Conservation (phyloP, 331 rosid genomes). For the Prunus yedoensis region DNA sequence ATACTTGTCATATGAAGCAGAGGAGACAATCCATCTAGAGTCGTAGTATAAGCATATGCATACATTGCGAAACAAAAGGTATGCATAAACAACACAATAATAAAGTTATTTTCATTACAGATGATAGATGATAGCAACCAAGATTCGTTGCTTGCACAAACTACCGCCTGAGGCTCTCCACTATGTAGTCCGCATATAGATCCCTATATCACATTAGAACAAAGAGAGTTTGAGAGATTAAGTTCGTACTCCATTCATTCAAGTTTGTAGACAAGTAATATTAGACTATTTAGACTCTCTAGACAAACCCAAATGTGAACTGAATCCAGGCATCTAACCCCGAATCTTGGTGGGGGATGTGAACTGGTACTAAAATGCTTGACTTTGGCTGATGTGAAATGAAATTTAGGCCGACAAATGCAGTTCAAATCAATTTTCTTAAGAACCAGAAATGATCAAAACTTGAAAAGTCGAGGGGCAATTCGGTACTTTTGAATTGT, state of each 20-base stretch:
- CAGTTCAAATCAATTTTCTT: background rate
- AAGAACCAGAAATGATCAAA: background rate
- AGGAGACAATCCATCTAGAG: background rate
- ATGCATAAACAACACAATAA: slow-evolving; percentile 1
- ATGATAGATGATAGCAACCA: background rate
- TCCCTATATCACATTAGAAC: slow-evolving; percentile 48
- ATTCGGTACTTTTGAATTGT: background rate
- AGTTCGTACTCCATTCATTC: no score
- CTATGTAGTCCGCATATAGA: slow-evolving; percentile 89
- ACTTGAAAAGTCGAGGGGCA: background rate
- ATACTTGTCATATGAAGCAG: background rate
- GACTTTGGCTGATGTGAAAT: background rate
- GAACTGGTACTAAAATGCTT: background rate
- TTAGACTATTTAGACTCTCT: no score
- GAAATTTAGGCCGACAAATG: background rate
- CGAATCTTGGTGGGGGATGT: background rate
- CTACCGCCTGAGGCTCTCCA: slow-evolving; percentile 96
- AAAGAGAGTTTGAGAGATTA: background rate
- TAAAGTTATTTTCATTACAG: slow-evolving; percentile 16
- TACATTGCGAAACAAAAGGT: background rate
- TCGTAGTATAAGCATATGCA: slow-evolving; percentile 6
- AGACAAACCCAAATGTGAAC: no score
- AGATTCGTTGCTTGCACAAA: slow-evolving; percentile 7
- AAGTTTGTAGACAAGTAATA: no score
- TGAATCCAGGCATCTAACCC: no score